Conservation (phyloP, 139 green algal genomes). For the Chlamydomonas urium region DNA sequence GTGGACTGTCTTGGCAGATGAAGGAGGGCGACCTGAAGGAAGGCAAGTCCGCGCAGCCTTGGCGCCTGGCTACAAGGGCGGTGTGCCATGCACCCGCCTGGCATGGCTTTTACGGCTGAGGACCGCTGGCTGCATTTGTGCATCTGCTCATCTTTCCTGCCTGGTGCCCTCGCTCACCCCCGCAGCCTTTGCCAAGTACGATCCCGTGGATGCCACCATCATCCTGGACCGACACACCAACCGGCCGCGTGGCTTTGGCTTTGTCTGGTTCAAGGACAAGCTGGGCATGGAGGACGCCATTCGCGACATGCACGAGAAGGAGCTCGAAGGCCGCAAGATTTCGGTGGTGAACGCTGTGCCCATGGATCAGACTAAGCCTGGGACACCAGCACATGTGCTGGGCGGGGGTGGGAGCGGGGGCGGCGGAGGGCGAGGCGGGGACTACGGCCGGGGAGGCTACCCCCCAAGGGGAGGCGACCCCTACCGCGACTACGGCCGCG, state of each 20-base stretch:
- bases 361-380: conserved; percentile 59
- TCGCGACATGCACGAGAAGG: conserved; percentile 62
- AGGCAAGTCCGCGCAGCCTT: too few relatives aligned
- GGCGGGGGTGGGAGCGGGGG: conserved; percentile 22
- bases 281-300: conserved; percentile 51
- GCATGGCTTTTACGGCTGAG: too few relatives aligned
- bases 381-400: conserved; percentile 59
- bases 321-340: conserved; percentile 73
- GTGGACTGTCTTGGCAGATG: conserved; percentile 17
- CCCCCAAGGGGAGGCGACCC: conserved; percentile 10
- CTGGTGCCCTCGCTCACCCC: too few relatives aligned
- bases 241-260: conserved; percentile 14
- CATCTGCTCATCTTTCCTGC: too few relatives aligned
- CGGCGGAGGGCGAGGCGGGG: too few relatives aligned
- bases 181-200: conserved; percentile 18
- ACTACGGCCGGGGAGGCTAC: not conserved
- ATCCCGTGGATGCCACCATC: conserved; percentile 7
- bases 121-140: too few relatives aligned
- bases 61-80: too few relatives aligned
- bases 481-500: conserved; percentile 8
- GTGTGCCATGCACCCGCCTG: too few relatives aligned
- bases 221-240: conserved; percentile 16
- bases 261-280: conserved; percentile 21
- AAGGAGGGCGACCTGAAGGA: conserved; percentile 10
- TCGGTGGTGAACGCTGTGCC: conserved; percentile 70